A percentile compares a stretch with the other conserved stretches of the same genome.
phyloP scores from a whole-genome alignment of 495 filamentous ascomycete species.

The Penicillium ucsense region DNA sequence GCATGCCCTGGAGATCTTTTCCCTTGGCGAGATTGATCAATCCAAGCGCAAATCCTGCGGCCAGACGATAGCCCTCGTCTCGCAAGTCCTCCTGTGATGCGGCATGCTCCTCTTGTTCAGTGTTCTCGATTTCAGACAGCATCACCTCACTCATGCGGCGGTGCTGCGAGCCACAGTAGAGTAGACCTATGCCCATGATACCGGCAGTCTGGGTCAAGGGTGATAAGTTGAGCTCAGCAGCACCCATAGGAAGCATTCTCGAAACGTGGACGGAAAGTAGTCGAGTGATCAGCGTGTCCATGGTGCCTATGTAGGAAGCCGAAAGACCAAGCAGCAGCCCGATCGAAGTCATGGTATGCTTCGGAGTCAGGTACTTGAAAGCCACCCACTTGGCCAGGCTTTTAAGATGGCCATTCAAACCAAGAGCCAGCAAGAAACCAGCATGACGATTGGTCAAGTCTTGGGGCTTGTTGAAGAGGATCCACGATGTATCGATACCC shows the following conservation, averaged over 20 bases:
- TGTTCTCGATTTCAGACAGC: conserved; percentile 89
- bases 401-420: conserved; percentile 92
- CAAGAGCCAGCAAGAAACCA: conserved; percentile 82
- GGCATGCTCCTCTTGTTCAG: conserved; percentile 61
- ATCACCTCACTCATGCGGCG: conserved; percentile 98
- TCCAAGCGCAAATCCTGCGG: conserved; percentile 87
- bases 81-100: conserved; percentile 59
- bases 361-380: conserved; percentile 96
- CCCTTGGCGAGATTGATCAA: conserved; percentile 93
- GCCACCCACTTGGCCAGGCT: conserved; percentile 94
- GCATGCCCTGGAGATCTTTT: conserved; percentile 74
- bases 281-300: conserved; percentile 92
- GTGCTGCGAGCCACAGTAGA: conserved; percentile 94
- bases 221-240: conserved; percentile 88
- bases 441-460: conserved; percentile 91
- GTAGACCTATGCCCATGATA: conserved; percentile 91
- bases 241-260: conserved; percentile 79
- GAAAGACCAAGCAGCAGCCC: conserved; percentile 86
- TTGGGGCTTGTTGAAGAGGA: conserved; percentile 90
- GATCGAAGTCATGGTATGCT: conserved; percentile 98
- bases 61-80: conserved; percentile 88
- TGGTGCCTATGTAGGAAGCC: conserved; percentile 87
- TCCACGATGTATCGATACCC: conserved; percentile 97
- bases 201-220: conserved; percentile 92
- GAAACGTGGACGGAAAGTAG: conserved; percentile 96